Base-by-base conservation (phyloP, 2,329 filamentous ascomycete species). In the Curvularia hawaiiensis region DNA sequence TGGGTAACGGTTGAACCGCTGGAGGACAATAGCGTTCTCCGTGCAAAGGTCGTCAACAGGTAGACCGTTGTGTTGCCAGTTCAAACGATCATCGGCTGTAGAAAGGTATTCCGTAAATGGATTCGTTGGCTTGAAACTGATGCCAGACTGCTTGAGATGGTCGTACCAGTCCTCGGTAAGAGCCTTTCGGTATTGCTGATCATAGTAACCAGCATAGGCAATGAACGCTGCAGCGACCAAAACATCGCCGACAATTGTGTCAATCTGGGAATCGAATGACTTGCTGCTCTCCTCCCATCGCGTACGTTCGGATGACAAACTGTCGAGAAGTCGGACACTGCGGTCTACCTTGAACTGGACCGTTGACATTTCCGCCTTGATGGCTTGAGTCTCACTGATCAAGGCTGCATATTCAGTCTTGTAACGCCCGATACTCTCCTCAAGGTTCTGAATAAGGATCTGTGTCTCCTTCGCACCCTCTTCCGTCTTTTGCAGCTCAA, bases 161-260 rank as follows among this genome's bases (percentile, higher is more conserved):
- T 96, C 88, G 60, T 95, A 84, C 95, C 95, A 99, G 76, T 99
- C 95, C 66, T 99, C 95, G 78, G 95, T 87, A 92, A 99, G 97
- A 9, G 89, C 88, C 79, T 97, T 97, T 73, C 95, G 89, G 86
- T 97, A 98, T 59, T 95, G 95, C 74, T 99, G 96, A 74, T 99
- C 95, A 74, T 97, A 99, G 50, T 98, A 88, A 78, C 95, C 95
- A 72, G 91, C 92, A 78, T 99, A 99, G 14, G 96, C 95, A 62
- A 99, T 83, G 84, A 98, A 98, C 9, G 94, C 96, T 5, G 96
- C 92, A n/a, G 95, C 95, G 50, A 97, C 89, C 59, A 99, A 84
- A 49, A 97, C 94, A 73, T 99, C 95, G 60, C 95, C 95, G 38
- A 99, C 91, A 51, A 99, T 87, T 2, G 95, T 99, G 76, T 91